Evolutionary conservation across 768 basidiomycete genomes (phyloP).

Genomic region (Tubosaeta sp.): DNA sequence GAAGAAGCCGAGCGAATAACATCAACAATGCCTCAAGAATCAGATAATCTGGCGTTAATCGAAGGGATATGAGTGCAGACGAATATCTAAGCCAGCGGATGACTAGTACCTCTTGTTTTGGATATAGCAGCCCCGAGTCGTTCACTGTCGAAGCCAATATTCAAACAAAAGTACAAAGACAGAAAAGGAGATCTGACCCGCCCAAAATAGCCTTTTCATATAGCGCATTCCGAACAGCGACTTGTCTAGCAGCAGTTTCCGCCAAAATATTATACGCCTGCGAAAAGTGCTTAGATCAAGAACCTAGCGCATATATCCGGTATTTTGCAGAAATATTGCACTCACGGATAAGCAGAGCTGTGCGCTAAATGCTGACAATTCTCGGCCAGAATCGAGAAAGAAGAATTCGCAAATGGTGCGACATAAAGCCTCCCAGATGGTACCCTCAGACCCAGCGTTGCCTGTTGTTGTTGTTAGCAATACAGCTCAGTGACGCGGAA

Average conservation of each 20-base stretch:
- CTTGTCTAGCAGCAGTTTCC: conserved; percentile 41
- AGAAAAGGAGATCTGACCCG: conserved; percentile 35
- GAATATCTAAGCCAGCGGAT: not conserved
- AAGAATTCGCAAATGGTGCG: conserved; percentile 36
- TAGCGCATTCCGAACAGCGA: conserved; percentile 42
- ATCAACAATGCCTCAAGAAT: conserved; percentile 54
- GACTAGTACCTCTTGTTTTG: conserved; percentile 42
- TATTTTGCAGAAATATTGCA: conserved; percentile 5
- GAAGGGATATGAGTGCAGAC: not conserved
- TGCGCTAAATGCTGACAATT: conserved; percentile 18
- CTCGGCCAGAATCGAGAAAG: conserved; percentile 25
- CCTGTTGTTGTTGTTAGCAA: conserved; percentile 14
- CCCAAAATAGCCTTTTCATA: conserved; percentile 43
- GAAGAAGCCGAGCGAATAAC: conserved; percentile 53
- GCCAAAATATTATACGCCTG: conserved; percentile 54
- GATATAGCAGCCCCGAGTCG: conserved; percentile 48
- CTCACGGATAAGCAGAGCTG: conserved; percentile 25
- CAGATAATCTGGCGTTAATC: conserved; percentile 44
- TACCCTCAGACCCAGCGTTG: conserved; percentile 17
- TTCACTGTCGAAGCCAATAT: conserved; percentile 27
- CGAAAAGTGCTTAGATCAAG: conserved; percentile 12
- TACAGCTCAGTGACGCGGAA: not conserved
- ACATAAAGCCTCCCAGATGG: conserved; percentile 27
- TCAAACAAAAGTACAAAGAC: not conserved
- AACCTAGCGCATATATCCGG: conserved; percentile 27